Conservation (phyloP, 352 stramenopile species). For the Bremia lactucae region DNA sequence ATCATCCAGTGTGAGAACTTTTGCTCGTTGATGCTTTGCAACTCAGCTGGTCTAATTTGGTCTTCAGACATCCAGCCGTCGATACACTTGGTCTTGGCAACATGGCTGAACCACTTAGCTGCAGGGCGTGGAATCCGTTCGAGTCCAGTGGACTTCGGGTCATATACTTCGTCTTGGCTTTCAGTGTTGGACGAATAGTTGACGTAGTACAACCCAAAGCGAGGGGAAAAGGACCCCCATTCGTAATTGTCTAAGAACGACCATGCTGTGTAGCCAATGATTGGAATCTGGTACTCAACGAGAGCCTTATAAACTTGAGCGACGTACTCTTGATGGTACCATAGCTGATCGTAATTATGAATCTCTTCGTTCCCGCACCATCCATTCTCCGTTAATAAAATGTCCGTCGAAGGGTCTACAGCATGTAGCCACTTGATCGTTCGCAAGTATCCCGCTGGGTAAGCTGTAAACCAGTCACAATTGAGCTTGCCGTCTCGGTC, state of each 20-base stretch:
- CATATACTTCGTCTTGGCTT: constrained; percentile 22
- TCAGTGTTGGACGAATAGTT: constrained; percentile 34
- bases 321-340: constrained; percentile 50
- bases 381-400: constrained; percentile 57
- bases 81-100: constrained; percentile 50
- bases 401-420: constrained; percentile 26
- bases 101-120: constrained; percentile 35
- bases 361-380: constrained; percentile 55
- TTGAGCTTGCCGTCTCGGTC: constrained; percentile 27
- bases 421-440: constrained; percentile 48
- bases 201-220: constrained; percentile 60
- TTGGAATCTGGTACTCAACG: constrained; percentile 33
- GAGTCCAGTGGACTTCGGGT: constrained; percentile 15
- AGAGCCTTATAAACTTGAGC: constrained; percentile 41
- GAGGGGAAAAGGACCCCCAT: constrained; percentile 74
- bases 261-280: constrained; percentile 91
- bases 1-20: constrained; percentile 14
- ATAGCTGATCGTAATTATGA: constrained; percentile 49
- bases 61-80: constrained; percentile 12
- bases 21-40: constrained; percentile 12
- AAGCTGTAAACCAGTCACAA: constrained; percentile 41
- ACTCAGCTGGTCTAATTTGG: constrained; percentile 1
- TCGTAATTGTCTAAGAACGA: constrained; percentile 93
- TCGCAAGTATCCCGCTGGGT: constrained; percentile 44
- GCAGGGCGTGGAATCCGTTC: constrained; percentile 33